Conservation (phyloP, 305 asterid species). For the Euphrasia arctica region DNA sequence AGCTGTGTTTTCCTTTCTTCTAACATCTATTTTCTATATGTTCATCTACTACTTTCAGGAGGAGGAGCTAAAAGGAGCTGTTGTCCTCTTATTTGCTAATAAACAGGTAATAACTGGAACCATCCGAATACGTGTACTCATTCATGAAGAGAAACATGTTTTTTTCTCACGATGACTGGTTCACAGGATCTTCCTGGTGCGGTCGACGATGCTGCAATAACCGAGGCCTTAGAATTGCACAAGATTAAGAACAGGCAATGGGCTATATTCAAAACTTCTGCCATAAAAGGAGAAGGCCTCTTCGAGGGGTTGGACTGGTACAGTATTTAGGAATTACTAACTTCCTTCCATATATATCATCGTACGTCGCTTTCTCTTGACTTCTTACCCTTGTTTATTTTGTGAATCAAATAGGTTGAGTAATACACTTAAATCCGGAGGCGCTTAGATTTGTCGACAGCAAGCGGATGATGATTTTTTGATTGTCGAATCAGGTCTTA, state of each 20-base stretch:
- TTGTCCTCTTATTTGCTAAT: slow-evolving; percentile 56
- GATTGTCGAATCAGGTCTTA: background rate
- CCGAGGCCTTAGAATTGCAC: slow-evolving; percentile 93
- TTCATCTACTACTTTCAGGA: slow-evolving; percentile 40
- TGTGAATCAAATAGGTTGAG: slow-evolving; percentile 38
- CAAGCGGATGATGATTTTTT: background rate
- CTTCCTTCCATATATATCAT: background rate
- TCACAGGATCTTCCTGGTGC: slow-evolving; percentile 95
- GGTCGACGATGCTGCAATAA: slow-evolving; percentile 91
- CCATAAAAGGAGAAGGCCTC: slow-evolving; percentile 96
- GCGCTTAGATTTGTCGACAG: background rate
- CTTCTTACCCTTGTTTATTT: background rate
- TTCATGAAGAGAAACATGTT: slow-evolving; percentile 1
- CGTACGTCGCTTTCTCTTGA: background rate
- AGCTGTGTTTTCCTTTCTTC: slow-evolving; percentile 5
- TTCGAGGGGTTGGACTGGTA: slow-evolving; percentile 99
- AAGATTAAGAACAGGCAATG: slow-evolving; percentile 93
- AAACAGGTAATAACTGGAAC: slow-evolving; percentile 41
- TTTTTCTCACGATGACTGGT: slow-evolving; percentile 22
- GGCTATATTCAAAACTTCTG: slow-evolving; percentile 95
- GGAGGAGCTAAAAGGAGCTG: slow-evolving; percentile 60
- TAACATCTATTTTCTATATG: slow-evolving; percentile 18
- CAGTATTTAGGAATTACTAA: slow-evolving; percentile 21
- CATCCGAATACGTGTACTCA: slow-evolving; percentile 1
- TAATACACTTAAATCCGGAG: slow-evolving; percentile 39